Percentiles rank a stretch among this genome's conserved stretches.
Conservation (phyloP, 192 early-diverging fungal genomes). For the Backusella morwellensis region DNA sequence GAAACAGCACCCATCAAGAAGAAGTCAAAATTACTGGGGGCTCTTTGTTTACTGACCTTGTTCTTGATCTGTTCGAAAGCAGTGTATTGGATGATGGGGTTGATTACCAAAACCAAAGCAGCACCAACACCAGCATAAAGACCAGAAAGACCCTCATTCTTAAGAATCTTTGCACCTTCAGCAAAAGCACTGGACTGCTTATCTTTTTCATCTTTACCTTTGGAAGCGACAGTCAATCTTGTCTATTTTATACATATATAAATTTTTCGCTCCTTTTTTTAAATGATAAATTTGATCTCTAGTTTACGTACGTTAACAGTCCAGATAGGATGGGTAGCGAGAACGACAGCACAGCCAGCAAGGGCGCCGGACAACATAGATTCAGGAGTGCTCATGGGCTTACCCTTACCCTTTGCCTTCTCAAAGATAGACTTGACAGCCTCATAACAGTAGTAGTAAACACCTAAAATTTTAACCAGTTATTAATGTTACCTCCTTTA, state of each 20-base stretch:
- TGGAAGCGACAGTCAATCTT: conserved; percentile 75
- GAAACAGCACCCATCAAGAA: conserved; percentile 94
- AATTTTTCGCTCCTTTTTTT: not conserved
- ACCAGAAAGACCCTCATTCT: conserved; percentile 82
- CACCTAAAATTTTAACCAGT: conserved; percentile 3
- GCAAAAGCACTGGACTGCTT: conserved; percentile 34
- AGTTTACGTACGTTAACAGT: conserved; percentile 79
- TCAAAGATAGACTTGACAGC: conserved; percentile 84
- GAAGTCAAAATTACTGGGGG: conserved; percentile 83
- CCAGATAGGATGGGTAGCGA: conserved; percentile 98
- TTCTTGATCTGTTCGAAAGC: conserved; percentile 94
- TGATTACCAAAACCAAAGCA: conserved; percentile 96
- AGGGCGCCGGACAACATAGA: conserved; percentile 94
- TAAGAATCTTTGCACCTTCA: conserved; percentile 71
- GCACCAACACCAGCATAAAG: conserved; percentile 94
- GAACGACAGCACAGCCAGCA: conserved; percentile 80
- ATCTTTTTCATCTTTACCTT: conserved; percentile 35
- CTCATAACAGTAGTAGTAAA: conserved; percentile 89
- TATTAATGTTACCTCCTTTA: not conserved
- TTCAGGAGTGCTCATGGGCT: conserved; percentile 79
- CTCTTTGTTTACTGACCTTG: conserved; percentile 50
- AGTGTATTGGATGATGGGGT: conserved; percentile 99
- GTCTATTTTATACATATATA: conserved; percentile 49
- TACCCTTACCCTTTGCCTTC: conserved; percentile 50
- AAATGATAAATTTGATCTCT: not conserved